Evolutionary conservation across 768 basidiomycete genomes (phyloP).

Genomic region (Porphyrellus cyaneotinctus): DNA sequence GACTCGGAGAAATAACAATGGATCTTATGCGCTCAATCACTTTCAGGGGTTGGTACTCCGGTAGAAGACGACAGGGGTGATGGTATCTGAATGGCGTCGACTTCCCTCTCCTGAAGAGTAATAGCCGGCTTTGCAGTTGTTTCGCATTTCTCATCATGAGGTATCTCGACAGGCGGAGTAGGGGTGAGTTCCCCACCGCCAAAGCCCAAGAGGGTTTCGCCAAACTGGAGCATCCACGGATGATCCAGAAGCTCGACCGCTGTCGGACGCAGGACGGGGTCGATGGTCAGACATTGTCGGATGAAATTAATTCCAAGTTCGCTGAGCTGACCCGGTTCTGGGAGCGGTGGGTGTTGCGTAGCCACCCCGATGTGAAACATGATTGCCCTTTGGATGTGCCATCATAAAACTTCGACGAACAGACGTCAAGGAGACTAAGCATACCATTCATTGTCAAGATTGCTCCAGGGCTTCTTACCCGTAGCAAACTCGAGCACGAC

Average conservation of each 20-base stretch:
- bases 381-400: slow-evolving; percentile 71
- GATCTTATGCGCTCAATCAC: slow-evolving; percentile 15
- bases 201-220: slow-evolving; percentile 63
- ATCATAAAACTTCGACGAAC: background rate
- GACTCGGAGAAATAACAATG: background rate
- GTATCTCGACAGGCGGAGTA: slow-evolving; percentile 43
- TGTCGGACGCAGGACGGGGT: slow-evolving; percentile 76
- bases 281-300: slow-evolving; percentile 85
- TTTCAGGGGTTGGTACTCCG: slow-evolving; percentile 29
- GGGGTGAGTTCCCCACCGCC: slow-evolving; percentile 59
- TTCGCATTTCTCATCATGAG: slow-evolving; percentile 48
- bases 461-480: slow-evolving; percentile 97
- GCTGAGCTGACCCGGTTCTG: slow-evolving; percentile 86
- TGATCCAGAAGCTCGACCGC: slow-evolving; percentile 84
- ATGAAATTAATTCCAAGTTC: slow-evolving; percentile 91
- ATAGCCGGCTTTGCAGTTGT: slow-evolving; percentile 53
- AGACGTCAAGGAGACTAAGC: slow-evolving; percentile 14
- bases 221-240: slow-evolving; percentile 85
- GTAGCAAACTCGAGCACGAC: slow-evolving; percentile 97
- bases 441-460: slow-evolving; percentile 98
- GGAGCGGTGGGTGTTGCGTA: slow-evolving; percentile 92
- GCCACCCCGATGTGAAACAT: slow-evolving; percentile 99
- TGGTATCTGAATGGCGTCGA: slow-evolving; percentile 48
- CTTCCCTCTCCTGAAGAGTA: slow-evolving; percentile 55
- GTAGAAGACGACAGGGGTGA: slow-evolving; percentile 50